Percentiles rank a stretch among this genome's conserved stretches.
These are phyloP conservation scores for Lachnellula arida DNA, from an alignment of 2,329 filamentous ascomycete genomes.

Conservation along the genomic window DNA sequence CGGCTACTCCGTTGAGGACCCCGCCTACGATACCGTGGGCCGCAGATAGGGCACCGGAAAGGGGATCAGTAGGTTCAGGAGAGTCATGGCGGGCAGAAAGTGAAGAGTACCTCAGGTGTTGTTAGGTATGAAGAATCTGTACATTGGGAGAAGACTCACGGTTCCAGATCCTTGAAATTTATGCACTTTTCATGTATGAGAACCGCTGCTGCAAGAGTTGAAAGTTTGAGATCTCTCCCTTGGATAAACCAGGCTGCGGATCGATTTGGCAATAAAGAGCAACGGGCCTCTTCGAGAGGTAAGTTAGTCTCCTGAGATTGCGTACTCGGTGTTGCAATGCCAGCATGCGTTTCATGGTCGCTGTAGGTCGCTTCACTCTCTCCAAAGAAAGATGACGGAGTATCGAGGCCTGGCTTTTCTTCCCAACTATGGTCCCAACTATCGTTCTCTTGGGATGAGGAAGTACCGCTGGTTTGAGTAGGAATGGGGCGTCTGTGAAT, in stretches of 20 bases:
- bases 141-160: constrained; percentile 4
- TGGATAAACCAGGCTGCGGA: neutral
- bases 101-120: neutral
- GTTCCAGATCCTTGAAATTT: constrained; percentile 1
- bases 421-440: too few relatives aligned
- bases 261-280: neutral
- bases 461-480: too few relatives aligned
- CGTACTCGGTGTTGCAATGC: neutral
- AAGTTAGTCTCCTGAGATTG: neutral
- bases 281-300: neutral
- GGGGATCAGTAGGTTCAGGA: constrained; percentile 12
- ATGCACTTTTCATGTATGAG: constrained; percentile 8
- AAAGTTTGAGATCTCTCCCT: constrained; percentile 3
- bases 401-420: too few relatives aligned
- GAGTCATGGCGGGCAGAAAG: neutral
- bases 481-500: too few relatives aligned
- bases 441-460: too few relatives aligned
- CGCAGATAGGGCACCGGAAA: constrained; percentile 15
- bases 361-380: too few relatives aligned
- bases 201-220: constrained; percentile 12
- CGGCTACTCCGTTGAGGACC: constrained; percentile 13
- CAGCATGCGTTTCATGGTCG: neutral
- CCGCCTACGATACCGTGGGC: constrained; percentile 12
- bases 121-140: neutral
- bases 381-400: too few relatives aligned